Conservation (phyloP, 805 yeast genomes). For the Yamadazyma philogaea region DNA sequence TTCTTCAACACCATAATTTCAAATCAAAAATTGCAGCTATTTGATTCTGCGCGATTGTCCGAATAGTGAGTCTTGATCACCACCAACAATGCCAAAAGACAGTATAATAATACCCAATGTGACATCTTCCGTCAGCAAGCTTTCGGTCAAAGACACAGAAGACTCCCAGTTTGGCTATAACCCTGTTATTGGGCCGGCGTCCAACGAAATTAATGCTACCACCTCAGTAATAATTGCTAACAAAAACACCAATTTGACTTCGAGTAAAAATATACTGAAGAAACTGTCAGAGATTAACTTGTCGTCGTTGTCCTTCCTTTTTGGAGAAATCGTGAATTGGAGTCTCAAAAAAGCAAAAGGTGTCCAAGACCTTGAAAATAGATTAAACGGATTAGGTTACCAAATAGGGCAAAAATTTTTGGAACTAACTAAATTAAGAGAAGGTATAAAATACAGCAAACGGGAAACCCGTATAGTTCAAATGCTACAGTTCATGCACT, state of each 20-base stretch:
- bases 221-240: slow-evolving; percentile 34
- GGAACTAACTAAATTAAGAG: slow-evolving; percentile 67
- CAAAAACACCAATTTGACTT: slow-evolving; percentile 30
- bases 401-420: slow-evolving; percentile 69
- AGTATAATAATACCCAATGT: slow-evolving; percentile 30
- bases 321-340: slow-evolving; percentile 68
- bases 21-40: neutral
- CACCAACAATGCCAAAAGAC: slow-evolving; percentile 19
- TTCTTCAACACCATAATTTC: neutral
- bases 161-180: slow-evolving; percentile 41
- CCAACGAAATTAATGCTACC: slow-evolving; percentile 37
- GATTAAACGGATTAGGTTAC: slow-evolving; percentile 72
- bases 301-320: slow-evolving; percentile 64
- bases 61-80: neutral
- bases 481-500: slow-evolving; percentile 67
- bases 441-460: slow-evolving; percentile 57
- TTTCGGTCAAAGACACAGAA: slow-evolving; percentile 27
- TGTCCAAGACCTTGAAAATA: slow-evolving; percentile 53
- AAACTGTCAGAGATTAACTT: slow-evolving; percentile 65
- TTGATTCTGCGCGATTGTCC: neutral
- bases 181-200: slow-evolving; percentile 41
- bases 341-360: slow-evolving; percentile 60
- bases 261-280: slow-evolving; percentile 58
- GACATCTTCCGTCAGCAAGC: slow-evolving; percentile 23
- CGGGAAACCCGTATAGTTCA: slow-evolving; percentile 67